phyloP scores from a whole-genome alignment of 768 basidiomycete species.

The Fistulinella prunicolor region DNA sequence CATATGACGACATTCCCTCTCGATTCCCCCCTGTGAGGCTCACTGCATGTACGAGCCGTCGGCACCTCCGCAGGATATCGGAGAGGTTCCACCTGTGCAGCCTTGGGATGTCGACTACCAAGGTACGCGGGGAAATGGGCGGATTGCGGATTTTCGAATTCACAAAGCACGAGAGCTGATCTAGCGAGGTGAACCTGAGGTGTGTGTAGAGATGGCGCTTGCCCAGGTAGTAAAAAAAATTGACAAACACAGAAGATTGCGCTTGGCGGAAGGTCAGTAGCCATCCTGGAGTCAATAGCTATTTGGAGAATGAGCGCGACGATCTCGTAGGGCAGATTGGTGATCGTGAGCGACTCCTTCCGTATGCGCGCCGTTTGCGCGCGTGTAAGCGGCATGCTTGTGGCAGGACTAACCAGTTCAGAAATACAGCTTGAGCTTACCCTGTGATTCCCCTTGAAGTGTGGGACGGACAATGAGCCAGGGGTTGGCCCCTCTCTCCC shows the following conservation, averaged over 20 bases:
- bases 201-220: conserved; percentile 23
- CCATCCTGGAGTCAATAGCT: conserved; percentile 8
- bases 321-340: conserved; percentile 24
- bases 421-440: too few species aligned
- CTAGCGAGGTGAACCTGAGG: conserved; percentile 22
- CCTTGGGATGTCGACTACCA: conserved; percentile 31
- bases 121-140: conserved; percentile 25
- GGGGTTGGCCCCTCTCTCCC: too few species aligned
- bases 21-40: neutral
- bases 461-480: too few species aligned
- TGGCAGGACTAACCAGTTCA: too few species aligned
- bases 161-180: conserved; percentile 22
- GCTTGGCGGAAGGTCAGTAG: conserved; percentile 10
- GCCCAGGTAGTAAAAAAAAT: conserved; percentile 19
- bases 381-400: too few species aligned
- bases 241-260: conserved; percentile 23
- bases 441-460: too few species aligned
- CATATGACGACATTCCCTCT: neutral
- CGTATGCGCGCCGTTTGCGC: too few species aligned
- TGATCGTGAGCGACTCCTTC: conserved; percentile 4
- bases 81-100: conserved; percentile 26
- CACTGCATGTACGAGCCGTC: neutral
- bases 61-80: conserved; percentile 27
- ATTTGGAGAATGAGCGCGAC: conserved; percentile 14
- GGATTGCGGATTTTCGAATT: conserved; percentile 2